A percentile compares a stretch with the other conserved stretches of the same genome.
Evolutionary conservation across 1,139 yeast species (phyloP).

Genomic region (Kluyveromyces marxianus): DNA sequence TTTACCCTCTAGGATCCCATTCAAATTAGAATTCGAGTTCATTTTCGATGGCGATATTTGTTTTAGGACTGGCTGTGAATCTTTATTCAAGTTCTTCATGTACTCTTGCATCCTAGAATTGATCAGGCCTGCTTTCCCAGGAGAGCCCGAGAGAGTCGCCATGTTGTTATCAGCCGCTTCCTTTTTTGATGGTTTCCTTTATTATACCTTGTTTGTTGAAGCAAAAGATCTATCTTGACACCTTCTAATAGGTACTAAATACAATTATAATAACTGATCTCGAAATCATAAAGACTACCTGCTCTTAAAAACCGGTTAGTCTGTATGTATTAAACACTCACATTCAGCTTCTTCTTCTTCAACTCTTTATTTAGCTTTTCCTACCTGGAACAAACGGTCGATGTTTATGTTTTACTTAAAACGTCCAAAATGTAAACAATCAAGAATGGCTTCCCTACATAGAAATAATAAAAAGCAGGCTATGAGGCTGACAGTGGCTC

Average conservation of each 20-base stretch:
- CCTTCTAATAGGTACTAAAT: no score
- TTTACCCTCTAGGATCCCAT: background rate
- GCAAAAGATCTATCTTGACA: no score
- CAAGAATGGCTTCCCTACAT: background rate
- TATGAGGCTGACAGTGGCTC: background rate
- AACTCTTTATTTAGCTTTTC: background rate
- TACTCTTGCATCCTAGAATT: conserved; percentile 20
- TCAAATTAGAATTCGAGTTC: conserved; percentile 13
- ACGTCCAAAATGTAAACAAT: background rate
- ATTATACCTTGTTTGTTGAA: no score
- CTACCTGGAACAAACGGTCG: background rate
- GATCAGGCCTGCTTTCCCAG: conserved; percentile 7
- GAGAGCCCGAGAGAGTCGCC: conserved; percentile 4
- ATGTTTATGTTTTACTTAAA: conserved; percentile 5
- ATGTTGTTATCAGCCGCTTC: background rate
- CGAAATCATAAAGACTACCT: no score
- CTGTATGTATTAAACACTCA: background rate
- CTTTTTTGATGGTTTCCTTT: no score
- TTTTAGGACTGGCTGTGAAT: conserved; percentile 13
- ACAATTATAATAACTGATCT: no score
- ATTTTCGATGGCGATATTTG: conserved; percentile 19
- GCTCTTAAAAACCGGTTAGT: no score
- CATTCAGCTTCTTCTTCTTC: background rate
- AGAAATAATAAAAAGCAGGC: background rate
- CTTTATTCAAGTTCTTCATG: conserved; percentile 17